Base-by-base conservation (phyloP, 768 basidiomycete species). In the Dacryopinax spathularia region DNA sequence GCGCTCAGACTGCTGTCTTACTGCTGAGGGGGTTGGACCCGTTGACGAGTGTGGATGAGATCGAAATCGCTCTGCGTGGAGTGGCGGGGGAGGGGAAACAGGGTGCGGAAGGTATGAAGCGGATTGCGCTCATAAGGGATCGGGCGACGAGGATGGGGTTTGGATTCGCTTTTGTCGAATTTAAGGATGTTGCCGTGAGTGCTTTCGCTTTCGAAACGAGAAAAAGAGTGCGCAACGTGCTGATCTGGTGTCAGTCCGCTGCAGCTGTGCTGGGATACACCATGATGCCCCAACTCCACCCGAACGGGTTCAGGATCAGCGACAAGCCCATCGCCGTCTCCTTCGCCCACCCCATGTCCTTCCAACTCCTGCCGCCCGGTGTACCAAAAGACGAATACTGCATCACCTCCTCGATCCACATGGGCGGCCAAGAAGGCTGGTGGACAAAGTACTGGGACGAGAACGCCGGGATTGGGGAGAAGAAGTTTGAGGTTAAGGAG, bases 361-460 rank as follows among this genome's bases (percentile, higher is more conserved):
- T 95, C 73, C 86, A 91, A 70, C 86, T 86, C 25, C 79, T 90
- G 25, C 79, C 84, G 22, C 87, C 91, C 67, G 80, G 85, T 67
- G 80, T 87, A 68, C 77, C 83, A 60, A 82, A 86, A 33, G 90
- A 92, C 69, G 90, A 91, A 65, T 82, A 87, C 13, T 88, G 86
- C 66, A 75, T 92, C 39, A 70, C 78, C 27, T 87, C 88, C 2
- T 85, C 89, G 1, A 68, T 78, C 27, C 81, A 78, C 64, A 77
- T 91, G 6, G 90, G 90, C 29, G 87, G 88, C 15, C 78, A 78
- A 27, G 87, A 89, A 68, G 84, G 81, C 39, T 76, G 80, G 6
- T 90, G 85, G 83, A 86, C 90, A 25, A 79, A 84, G 64, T 98
- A 98, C 73, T 95, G 95, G 92, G 94, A 97, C 68, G 91, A 94